These are phyloP conservation scores for Cyberlindnera xishuangbannaensis DNA, from an alignment of 805 yeast species.

Conservation along the genomic window DNA sequence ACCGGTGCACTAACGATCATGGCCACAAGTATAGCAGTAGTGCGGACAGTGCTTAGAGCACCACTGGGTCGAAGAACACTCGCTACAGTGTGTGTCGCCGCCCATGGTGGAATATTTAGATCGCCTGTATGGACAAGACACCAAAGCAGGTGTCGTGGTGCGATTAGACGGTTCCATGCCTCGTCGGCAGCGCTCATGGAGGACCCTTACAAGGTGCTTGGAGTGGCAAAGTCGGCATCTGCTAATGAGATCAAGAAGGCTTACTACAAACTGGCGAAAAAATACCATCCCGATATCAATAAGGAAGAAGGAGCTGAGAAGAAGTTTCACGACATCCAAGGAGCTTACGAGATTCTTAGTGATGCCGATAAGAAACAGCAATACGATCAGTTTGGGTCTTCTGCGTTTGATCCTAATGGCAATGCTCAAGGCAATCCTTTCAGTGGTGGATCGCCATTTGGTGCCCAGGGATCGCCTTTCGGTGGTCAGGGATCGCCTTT, in stretches of 20 bases:
- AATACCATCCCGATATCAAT: slow-evolving; percentile 95
- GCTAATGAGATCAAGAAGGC: slow-evolving; percentile 90
- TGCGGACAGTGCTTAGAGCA: too few species aligned
- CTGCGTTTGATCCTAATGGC: slow-evolving; percentile 68
- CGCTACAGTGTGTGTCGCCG: too few species aligned
- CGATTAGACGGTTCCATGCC: slow-evolving; percentile 41
- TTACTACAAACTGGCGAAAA: slow-evolving; percentile 87
- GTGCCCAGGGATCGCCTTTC: slow-evolving; percentile 40
- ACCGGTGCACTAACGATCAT: too few species aligned
- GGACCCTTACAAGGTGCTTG: slow-evolving; percentile 84
- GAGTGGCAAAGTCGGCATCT: slow-evolving; percentile 66
- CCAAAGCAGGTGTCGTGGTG: too few species aligned
- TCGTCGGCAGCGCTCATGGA: slow-evolving; percentile 27
- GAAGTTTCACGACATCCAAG: slow-evolving; percentile 88
- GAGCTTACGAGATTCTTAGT: slow-evolving; percentile 86
- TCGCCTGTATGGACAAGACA: too few species aligned
- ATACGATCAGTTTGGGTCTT: slow-evolving; percentile 86
- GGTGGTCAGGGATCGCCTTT: too few species aligned
- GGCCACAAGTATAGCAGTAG: too few species aligned
- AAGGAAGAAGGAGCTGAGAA: slow-evolving; percentile 85
- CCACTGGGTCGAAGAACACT: too few species aligned
- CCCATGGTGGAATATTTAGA: too few species aligned
- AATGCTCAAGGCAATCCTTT: slow-evolving; percentile 42
- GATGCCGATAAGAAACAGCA: slow-evolving; percentile 82
- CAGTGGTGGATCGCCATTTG: slow-evolving; percentile 45